phyloP scores from a whole-genome alignment of 495 filamentous ascomycete species.

The Penicillium bovifimosum region DNA sequence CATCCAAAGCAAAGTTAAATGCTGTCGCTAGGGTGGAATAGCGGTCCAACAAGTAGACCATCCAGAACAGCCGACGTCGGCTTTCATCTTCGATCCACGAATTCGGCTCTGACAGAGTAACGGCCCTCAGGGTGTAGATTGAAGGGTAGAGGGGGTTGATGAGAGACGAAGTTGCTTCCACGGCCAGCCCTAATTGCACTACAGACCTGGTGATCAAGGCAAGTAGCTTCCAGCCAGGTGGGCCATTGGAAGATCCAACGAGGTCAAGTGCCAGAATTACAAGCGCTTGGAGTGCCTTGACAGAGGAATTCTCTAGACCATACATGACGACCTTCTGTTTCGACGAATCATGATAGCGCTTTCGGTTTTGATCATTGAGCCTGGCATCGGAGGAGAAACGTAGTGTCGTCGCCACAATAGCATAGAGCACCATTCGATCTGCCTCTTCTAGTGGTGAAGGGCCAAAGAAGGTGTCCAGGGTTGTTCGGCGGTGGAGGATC shows the following conservation, averaged over 20 bases:
- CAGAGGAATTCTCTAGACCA: conserved; percentile 80
- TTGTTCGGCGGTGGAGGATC: conserved; percentile 74
- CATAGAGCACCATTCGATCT: conserved; percentile 76
- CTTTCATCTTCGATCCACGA: conserved; percentile 88
- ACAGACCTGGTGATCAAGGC: conserved; percentile 80
- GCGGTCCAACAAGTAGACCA: conserved; percentile 82
- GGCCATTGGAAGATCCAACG: conserved; percentile 74
- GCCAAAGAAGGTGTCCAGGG: conserved; percentile 76
- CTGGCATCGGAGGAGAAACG: conserved; percentile 71
- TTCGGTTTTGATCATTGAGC: conserved; percentile 63
- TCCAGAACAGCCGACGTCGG: conserved; percentile 80
- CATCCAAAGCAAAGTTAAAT: conserved; percentile 82
- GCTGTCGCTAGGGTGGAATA: conserved; percentile 85
- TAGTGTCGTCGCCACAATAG: conserved; percentile 79
- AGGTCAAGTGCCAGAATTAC: conserved; percentile 77
- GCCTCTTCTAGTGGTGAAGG: conserved; percentile 67
- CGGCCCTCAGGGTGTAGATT: conserved; percentile 78
- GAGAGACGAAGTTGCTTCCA: conserved; percentile 70
- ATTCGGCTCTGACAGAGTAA: conserved; percentile 72
- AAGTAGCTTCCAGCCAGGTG: conserved; percentile 83
- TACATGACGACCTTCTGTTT: conserved; percentile 82
- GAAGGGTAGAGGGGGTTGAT: conserved; percentile 69
- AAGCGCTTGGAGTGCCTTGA: conserved; percentile 79
- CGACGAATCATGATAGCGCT: conserved; percentile 69
- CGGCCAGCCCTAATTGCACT: conserved; percentile 75